Conservation (phyloP, 805 yeast genomes). For the Yarrowia sp. region DNA sequence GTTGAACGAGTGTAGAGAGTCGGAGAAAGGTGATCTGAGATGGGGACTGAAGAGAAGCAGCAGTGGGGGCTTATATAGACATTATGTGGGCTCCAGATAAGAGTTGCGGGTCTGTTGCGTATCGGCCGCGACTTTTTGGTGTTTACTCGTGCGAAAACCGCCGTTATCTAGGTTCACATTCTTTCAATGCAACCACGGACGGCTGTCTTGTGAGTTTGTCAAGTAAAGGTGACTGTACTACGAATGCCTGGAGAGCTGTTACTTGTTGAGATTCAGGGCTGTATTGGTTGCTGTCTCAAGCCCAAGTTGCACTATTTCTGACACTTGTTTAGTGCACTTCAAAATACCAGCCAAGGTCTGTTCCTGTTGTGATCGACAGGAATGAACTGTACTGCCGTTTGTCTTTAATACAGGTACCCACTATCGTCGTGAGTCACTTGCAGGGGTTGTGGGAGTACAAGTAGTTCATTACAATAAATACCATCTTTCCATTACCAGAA, state of each 20-base stretch:
- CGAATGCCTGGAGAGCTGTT: too few relatives aligned
- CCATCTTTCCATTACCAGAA: too few relatives aligned
- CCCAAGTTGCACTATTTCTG: too few relatives aligned
- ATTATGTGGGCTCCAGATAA: not conserved
- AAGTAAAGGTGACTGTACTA: too few relatives aligned
- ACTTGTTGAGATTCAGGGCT: too few relatives aligned
- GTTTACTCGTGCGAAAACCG: not conserved
- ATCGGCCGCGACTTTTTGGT: slow-evolving; percentile 14
- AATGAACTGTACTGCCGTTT: not conserved
- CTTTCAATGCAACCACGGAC: slow-evolving; percentile 18
- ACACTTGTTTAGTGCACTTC: not conserved
- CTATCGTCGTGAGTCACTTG: not conserved
- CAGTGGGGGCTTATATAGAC: not conserved
- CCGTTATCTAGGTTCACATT: slow-evolving; percentile 33
- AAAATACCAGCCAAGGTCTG: not conserved
- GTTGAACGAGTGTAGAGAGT: slow-evolving; percentile 10
- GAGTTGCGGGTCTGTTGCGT: not conserved
- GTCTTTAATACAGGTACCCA: not conserved
- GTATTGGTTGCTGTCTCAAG: too few relatives aligned
- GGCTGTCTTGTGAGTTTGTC: not conserved
- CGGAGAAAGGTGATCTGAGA: slow-evolving; percentile 15
- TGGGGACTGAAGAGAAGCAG: not conserved
- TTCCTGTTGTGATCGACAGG: slow-evolving; percentile 22
- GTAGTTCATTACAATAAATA: too few relatives aligned
- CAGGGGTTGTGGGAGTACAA: too few relatives aligned